phyloP scores from a whole-genome alignment of 352 stramenopile species.

The Pythium biforme region DNA sequence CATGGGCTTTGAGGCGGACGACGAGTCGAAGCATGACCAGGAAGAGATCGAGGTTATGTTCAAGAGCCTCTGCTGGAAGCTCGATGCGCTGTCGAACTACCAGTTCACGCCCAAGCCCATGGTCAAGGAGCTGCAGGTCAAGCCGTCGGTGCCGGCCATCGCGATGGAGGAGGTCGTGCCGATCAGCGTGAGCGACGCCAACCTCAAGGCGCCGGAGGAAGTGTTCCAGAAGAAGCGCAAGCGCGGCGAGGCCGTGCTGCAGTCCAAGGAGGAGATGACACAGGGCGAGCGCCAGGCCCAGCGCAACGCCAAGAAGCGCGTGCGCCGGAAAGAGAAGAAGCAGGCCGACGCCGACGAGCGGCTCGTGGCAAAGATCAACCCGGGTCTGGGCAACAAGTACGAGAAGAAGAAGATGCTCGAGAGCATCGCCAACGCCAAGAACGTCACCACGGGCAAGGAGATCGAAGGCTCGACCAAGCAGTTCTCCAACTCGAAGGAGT shows the following conservation, averaged over 20 bases:
- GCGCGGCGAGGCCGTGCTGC: constrained; percentile 73
- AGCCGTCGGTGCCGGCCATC: constrained; percentile 76
- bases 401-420: constrained; percentile 92
- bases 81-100: constrained; percentile 95
- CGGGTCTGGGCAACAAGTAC: constrained; percentile 95
- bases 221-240: constrained; percentile 88
- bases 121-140: constrained; percentile 89
- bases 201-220: constrained; percentile 80
- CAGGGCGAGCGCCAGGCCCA: constrained; percentile 85
- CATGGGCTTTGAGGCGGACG: constrained; percentile 91
- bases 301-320: constrained; percentile 90
- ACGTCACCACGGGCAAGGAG: constrained; percentile 80
- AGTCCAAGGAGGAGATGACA: constrained; percentile 86
- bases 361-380: constrained; percentile 92
- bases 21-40: constrained; percentile 90
- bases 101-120: constrained; percentile 94
- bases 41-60: constrained; percentile 95
- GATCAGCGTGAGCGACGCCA: constrained; percentile 83
- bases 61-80: constrained; percentile 93
- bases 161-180: constrained; percentile 85
- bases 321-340: constrained; percentile 88
- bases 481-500: constrained; percentile 89
- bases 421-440: constrained; percentile 74
- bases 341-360: constrained; percentile 90
- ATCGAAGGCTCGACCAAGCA: constrained; percentile 81